Base-by-base conservation (phyloP, 345 rosid species). In the Hibiscus syriacus region DNA sequence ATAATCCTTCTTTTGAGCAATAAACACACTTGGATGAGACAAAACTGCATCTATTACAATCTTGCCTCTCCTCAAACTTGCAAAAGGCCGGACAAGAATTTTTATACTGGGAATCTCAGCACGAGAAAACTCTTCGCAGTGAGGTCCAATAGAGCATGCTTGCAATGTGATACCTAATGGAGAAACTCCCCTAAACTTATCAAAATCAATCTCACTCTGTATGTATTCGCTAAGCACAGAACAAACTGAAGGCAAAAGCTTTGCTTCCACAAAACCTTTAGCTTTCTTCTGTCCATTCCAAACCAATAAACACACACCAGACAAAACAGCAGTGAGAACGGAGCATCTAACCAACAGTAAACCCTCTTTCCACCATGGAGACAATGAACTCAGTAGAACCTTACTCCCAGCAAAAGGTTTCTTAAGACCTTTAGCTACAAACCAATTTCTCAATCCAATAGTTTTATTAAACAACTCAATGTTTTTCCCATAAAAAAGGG, bases 261-360 rank as follows among this genome's bases (percentile, higher is more conserved):
- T 89, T 9, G 80, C 73, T 76, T 93, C 97, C 26, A 89, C 72
- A 74, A 87, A 87, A n/a, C n/a, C 75, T 70, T 89, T 87, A 29
- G 92, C 86, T 67, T 86, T 90, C 45, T 60, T 79, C 71, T 90
- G 94, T 67, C 96, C 98, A 76, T 85, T 90, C 94, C 94, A 93
- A 17, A 90, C 77, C 84, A 93, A 72, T 57, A 93, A 87, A 73
- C 90, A 90, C 62, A 89, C 90, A 70, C 96, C 97, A 67, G 97
- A 87, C n/a, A 89, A 72, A 11, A 93, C 94, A 26, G 84, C 88
- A 14, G 73, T 66, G 66, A 89, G 82, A 53, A 88, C 83, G n/a
- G 96, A 90, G 66, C 96, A 87, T 76, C 98, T 86, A 54, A 93
- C 70, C n/a, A 93, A 70, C 68, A 90, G 74, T 65, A 90, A 78